phyloP scores from a whole-genome alignment of 257 asterid genomes.

The Solanum sparsipilum region DNA sequence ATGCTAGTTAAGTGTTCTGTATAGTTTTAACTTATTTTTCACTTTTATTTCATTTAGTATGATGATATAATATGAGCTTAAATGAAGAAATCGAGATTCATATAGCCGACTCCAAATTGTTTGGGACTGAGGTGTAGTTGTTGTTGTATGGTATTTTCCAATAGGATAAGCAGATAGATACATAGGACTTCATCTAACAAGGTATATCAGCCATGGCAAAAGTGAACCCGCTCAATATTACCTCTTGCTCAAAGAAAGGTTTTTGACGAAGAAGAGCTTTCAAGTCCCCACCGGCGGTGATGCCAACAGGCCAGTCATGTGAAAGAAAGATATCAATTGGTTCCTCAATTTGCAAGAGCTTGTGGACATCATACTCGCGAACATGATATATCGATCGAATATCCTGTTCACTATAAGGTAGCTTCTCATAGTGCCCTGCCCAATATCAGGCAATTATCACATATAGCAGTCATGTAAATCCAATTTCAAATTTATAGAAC shows the following conservation, averaged over 20 bases:
- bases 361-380: constrained; percentile 86
- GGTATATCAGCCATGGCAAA: neutral
- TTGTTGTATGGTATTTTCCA: neutral
- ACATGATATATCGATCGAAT: constrained; percentile 87
- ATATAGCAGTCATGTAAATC: neutral
- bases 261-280: constrained; percentile 50
- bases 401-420: constrained; percentile 68
- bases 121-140: neutral
- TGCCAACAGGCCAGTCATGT: constrained; percentile 96
- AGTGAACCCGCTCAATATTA: constrained; percentile 6
- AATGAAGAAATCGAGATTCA: neutral
- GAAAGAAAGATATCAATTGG: constrained; percentile 92
- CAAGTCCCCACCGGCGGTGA: constrained; percentile 64
- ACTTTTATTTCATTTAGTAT: neutral
- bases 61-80: neutral
- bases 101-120: neutral
- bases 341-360: constrained; percentile 88
- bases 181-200: neutral
- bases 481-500: neutral
- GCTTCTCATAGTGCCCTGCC: constrained; percentile 85
- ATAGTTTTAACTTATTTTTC: neutral
- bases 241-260: constrained; percentile 74
- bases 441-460: constrained; percentile 1
- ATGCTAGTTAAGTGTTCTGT: neutral
- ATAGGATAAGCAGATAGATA: neutral